A percentile compares a stretch with the other conserved stretches of the same genome.
These are phyloP conservation scores for Colletotrichum sidae DNA, from an alignment of 2,329 filamentous ascomycete species.

Conservation along the genomic window DNA sequence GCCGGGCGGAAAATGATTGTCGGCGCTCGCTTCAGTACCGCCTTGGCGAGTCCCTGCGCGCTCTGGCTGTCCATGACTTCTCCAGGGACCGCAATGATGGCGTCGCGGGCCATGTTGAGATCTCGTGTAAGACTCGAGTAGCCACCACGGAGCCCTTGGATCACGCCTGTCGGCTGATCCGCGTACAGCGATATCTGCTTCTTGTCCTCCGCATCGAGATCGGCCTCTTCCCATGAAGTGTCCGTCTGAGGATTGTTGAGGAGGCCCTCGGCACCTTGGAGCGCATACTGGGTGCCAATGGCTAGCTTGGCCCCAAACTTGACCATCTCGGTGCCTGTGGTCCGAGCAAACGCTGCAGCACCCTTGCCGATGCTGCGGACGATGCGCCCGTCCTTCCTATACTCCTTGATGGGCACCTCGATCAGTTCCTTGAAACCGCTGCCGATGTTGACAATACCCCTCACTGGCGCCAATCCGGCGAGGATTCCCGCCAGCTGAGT, in stretches of 20 bases:
- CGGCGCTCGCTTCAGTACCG: conserved; percentile 84
- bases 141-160: conserved; percentile 86
- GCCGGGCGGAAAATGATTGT: conserved; percentile 92
- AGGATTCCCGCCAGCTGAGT: conserved; percentile 92
- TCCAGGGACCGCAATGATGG: conserved; percentile 92
- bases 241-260: conserved; percentile 60
- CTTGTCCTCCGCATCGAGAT: conserved; percentile 74
- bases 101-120: conserved; percentile 86
- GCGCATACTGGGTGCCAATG: conserved; percentile 92
- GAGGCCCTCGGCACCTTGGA: conserved; percentile 89
- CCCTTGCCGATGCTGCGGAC: conserved; percentile 94
- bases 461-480: conserved; percentile 89
- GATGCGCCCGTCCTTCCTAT: conserved; percentile 92
- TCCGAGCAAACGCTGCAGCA: conserved; percentile 88
- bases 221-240: conserved; percentile 68
- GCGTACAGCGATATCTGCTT: conserved; percentile 92
- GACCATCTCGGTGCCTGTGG: conserved; percentile 93
- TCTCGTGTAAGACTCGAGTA: conserved; percentile 87
- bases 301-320: conserved; percentile 94
- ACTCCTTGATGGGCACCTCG: conserved; percentile 90
- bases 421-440: conserved; percentile 88
- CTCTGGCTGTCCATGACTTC: conserved; percentile 89
- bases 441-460: conserved; percentile 90
- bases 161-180: conserved; percentile 89
- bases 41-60: conserved; percentile 82